These are phyloP conservation scores for Musa acuminata DNA, from an alignment of 176 grass and related monocot species.

Conservation along the genomic window DNA sequence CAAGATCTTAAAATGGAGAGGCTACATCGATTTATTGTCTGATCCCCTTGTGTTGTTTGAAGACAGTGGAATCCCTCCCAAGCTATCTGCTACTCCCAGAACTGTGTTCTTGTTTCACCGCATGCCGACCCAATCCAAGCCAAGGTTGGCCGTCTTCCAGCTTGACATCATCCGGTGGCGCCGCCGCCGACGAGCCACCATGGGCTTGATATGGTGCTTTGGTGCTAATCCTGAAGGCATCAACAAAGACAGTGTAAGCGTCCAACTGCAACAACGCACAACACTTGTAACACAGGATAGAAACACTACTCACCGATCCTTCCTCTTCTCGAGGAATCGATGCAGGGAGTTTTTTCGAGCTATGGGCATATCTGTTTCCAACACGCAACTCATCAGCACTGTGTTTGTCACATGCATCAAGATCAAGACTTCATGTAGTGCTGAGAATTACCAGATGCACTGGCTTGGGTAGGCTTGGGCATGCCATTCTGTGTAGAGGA, in stretches of 20 bases:
- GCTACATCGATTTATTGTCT: no score
- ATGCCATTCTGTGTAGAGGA: background rate
- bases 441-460: background rate
- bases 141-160: background rate
- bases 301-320: slow-evolving; percentile 7
- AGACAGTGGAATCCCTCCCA: background rate
- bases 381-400: background rate
- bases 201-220: slow-evolving; percentile 17
- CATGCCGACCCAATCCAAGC: slow-evolving; percentile 11
- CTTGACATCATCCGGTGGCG: background rate
- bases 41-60: background rate
- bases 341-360: slow-evolving; percentile 12
- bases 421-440: background rate
- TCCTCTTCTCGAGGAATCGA: slow-evolving; percentile 21
- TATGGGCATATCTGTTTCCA: slow-evolving; percentile 18
- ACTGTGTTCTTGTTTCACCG: background rate
- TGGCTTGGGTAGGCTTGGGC: background rate
- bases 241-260: background rate
- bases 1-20: background rate
- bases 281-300: background rate
- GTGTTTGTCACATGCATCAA: no score
- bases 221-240: slow-evolving; percentile 6
- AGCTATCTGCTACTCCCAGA: slow-evolving; percentile 1
- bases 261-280: background rate
- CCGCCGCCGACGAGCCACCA: background rate